Base-by-base conservation (phyloP, 176 grass and related monocot genomes). In the Raddia guianensis region DNA sequence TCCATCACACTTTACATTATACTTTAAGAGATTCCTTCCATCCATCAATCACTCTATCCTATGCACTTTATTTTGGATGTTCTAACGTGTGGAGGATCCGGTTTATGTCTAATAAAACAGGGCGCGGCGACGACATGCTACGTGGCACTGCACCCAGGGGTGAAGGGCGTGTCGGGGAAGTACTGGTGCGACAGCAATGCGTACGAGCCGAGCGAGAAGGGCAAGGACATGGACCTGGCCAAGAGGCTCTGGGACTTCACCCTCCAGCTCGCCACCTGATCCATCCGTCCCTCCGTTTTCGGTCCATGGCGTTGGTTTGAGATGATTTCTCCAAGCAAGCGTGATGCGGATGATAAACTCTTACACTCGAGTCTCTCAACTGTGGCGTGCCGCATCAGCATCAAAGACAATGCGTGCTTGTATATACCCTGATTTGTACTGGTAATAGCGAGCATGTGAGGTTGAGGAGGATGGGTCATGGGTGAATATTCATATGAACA, bases 71-170 rank as follows among this genome's bases (percentile, higher is more conserved):
- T 27, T 27, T 27, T 27, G 27, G 27, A 27, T 27, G 27, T 27
- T 27, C 27, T 27, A 27, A 27, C 27, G 27, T 27, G 27, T 27
- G 27, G 27, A 27, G 27, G 27, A 27, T 27, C 27, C 27, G 27
- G 27, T 27, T 27, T 27, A 27, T 27, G 27, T 27, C 27, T 27
- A 27, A 27, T 27, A 37, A 72, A 80, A 80, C 56, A 98, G 92
- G 92, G 95, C n/a, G 95, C 95, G 32, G 92, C 92, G 32, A 98
- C 90, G 6, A 87, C 84, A 63, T 98, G 95, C 80, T 98, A 98
- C 42, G 86, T 91, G 2, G 92, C 92, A 1, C 75, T 98, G 81
- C 89, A 98, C 86, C 90, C 86, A 1, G 82, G 83, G 72, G 88
- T 85, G 8, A 91, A 85, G 71, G 90, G 90, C 1, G 88, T 93